phyloP scores from a whole-genome alignment of 768 basidiomycete genomes.

The Leccinum truebloodii region DNA sequence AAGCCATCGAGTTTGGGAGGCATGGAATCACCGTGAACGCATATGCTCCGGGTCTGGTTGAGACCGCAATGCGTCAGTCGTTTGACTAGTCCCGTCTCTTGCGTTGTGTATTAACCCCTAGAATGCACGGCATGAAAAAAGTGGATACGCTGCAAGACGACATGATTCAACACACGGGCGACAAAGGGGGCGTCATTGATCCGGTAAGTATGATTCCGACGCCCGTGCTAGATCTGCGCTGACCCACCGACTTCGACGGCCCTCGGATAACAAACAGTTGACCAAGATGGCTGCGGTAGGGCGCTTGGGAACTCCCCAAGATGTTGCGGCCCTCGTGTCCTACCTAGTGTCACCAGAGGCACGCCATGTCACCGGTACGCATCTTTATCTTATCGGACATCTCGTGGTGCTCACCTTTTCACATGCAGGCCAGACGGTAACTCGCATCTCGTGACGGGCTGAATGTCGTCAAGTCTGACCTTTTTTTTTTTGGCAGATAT shows the following conservation, averaged over 20 bases:
- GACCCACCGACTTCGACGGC: not conserved
- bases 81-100: not conserved
- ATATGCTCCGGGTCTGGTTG: slow-evolving; percentile 35
- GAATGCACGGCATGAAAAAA: not conserved
- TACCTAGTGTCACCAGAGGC: slow-evolving; percentile 38
- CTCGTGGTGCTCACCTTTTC: not conserved
- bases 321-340: slow-evolving; percentile 39
- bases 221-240: not conserved
- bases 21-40: slow-evolving; percentile 37
- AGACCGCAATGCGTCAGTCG: slow-evolving; percentile 32
- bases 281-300: slow-evolving; percentile 20
- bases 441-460: not conserved
- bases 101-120: not conserved
- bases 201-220: slow-evolving; percentile 19
- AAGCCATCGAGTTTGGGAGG: slow-evolving; percentile 35
- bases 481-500: slow-evolving; percentile 11
- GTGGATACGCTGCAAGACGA: slow-evolving; percentile 17
- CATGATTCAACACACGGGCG: slow-evolving; percentile 12
- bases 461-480: not conserved
- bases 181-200: slow-evolving; percentile 14
- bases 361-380: slow-evolving; percentile 36
- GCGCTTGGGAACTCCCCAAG: slow-evolving; percentile 27
- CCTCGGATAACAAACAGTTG: slow-evolving; percentile 3
- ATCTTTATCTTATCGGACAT: not conserved
- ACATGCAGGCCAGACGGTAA: slow-evolving; percentile 30